Evolutionary conservation across 345 rosid species (phyloP).

Genomic region (Citrus sp.): DNA sequence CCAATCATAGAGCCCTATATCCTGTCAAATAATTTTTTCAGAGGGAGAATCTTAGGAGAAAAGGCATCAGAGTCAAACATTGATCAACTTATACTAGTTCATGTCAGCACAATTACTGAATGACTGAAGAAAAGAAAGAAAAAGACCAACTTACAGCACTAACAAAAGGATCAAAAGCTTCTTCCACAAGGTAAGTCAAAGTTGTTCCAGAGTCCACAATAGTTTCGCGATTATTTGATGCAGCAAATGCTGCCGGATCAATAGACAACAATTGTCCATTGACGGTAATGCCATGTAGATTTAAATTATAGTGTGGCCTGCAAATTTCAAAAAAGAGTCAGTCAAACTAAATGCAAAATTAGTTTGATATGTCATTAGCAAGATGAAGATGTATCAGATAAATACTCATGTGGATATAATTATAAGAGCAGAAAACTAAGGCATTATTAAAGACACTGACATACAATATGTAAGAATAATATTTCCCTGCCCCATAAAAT

Average conservation of each 20-base stretch:
- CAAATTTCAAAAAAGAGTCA: constrained; percentile 18
- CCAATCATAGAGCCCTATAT: not conserved
- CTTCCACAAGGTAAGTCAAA: constrained; percentile 86
- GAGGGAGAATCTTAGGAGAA: not conserved
- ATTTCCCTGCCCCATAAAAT: not conserved
- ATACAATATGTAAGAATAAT: not conserved
- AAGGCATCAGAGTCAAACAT: not conserved
- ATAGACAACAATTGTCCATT: constrained; percentile 67
- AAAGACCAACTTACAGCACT: constrained; percentile 63
- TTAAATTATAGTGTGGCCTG: constrained; percentile 98
- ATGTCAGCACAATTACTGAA: not conserved
- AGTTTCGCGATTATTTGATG: constrained; percentile 76
- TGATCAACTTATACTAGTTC: not conserved
- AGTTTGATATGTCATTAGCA: not conserved
- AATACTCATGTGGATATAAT: not conserved
- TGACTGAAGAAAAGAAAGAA: constrained; percentile 4
- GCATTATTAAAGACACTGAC: not conserved
- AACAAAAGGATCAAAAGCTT: constrained; percentile 76
- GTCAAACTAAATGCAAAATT: constrained; percentile 17
- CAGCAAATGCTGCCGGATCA: constrained; percentile 57
- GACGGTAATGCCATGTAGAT: constrained; percentile 72
- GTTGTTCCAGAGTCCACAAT: constrained; percentile 98
- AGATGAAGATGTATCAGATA: not conserved
- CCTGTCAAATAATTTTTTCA: not conserved
- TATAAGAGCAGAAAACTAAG: not conserved